Conservation (phyloP, 179 eudicot genomes). For the Spinacia oleracea region DNA sequence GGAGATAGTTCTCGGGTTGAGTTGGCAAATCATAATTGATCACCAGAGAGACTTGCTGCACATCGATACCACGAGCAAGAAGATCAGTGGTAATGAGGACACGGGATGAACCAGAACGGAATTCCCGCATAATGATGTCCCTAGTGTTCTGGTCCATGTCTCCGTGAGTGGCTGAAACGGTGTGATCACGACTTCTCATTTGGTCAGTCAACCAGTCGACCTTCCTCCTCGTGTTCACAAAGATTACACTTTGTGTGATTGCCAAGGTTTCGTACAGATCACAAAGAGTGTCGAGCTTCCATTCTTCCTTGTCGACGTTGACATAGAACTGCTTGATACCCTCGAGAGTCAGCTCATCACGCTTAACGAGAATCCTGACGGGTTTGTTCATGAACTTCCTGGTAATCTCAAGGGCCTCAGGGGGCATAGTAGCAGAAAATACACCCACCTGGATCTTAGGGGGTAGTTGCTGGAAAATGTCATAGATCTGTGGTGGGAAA, state of each 20-base stretch:
- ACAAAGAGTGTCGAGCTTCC: conserved; percentile 51
- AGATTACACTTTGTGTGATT: conserved; percentile 47
- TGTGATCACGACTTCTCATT: conserved; percentile 49
- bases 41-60: conserved; percentile 49
- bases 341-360: conserved; percentile 50
- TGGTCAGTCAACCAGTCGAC: conserved; percentile 54
- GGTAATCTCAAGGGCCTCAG: conserved; percentile 52
- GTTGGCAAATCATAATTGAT: conserved; percentile 51
- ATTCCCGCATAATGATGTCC: conserved; percentile 48
- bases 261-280: conserved; percentile 49
- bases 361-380: conserved; percentile 48
- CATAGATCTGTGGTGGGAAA: conserved; percentile 36
- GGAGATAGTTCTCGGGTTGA: conserved; percentile 48
- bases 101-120: conserved; percentile 47
- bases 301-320: conserved; percentile 49
- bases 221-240: conserved; percentile 49
- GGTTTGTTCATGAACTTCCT: conserved; percentile 56
- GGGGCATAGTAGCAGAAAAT: conserved; percentile 52
- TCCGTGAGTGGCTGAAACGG: conserved; percentile 49
- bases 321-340: conserved; percentile 53
- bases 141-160: conserved; percentile 54
- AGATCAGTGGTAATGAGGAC: conserved; percentile 51
- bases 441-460: conserved; percentile 52
- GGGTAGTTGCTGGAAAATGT: conserved; percentile 47
- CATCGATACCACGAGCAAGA: conserved; percentile 54